Conservation (phyloP, 768 basidiomycete genomes). For the Lactarius sanguifluus region DNA sequence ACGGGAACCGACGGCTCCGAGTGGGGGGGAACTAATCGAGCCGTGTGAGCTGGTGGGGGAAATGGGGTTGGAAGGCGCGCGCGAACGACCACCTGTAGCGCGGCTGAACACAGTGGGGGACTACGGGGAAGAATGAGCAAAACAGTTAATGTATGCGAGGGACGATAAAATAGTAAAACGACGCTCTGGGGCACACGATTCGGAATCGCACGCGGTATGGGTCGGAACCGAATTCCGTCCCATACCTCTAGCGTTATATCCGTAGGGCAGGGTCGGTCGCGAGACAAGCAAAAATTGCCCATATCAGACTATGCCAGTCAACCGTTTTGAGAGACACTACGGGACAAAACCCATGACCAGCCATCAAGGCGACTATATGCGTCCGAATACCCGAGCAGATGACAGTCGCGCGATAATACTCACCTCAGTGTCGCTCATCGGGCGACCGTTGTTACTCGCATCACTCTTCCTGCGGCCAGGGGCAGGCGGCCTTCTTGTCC, state of each 20-base stretch:
- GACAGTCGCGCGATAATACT: slow-evolving; percentile 27
- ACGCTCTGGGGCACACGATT: not conserved
- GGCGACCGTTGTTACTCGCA: slow-evolving; percentile 54
- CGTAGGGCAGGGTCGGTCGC: not conserved
- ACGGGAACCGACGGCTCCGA: slow-evolving; percentile 45
- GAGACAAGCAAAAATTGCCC: not conserved
- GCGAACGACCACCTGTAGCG: slow-evolving; percentile 47
- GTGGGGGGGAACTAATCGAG: slow-evolving; percentile 43
- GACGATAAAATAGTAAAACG: not conserved
- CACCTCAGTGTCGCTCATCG: slow-evolving; percentile 74
- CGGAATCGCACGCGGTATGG: not conserved
- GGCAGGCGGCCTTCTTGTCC: slow-evolving; percentile 67
- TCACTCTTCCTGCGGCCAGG: slow-evolving; percentile 70
- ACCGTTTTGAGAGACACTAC: not conserved
- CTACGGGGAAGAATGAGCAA: slow-evolving; percentile 41
- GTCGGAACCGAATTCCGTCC: not conserved
- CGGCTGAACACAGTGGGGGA: slow-evolving; percentile 47
- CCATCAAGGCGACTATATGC: not conserved
- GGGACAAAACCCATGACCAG: not conserved
- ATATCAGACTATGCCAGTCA: not conserved
- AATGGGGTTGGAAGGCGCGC: slow-evolving; percentile 73
- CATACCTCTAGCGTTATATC: not conserved
- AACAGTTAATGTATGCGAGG: not conserved
- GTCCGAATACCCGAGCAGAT: not conserved
- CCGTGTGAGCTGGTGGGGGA: slow-evolving; percentile 44